Percentiles rank a stretch among this genome's conserved stretches.
Evolutionary conservation across 805 yeast genomes (phyloP).

Genomic region (Wickerhamiella dianesei): DNA sequence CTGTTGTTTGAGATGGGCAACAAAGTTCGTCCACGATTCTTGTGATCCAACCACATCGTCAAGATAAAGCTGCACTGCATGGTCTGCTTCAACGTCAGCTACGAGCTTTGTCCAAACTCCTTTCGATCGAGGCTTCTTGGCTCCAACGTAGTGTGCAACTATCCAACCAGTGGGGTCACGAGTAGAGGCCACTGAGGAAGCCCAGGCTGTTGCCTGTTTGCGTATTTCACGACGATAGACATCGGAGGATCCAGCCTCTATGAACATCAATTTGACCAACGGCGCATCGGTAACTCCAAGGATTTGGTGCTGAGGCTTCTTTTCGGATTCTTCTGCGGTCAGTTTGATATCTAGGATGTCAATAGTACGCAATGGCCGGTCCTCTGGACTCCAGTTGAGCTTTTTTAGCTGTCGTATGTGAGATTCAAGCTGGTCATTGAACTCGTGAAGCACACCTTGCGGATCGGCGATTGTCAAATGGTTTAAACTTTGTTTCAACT

Average conservation of each 20-base stretch:
- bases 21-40: slow-evolving; percentile 40
- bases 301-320: slow-evolving; percentile 26
- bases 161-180: slow-evolving; percentile 46
- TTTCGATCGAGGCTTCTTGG: slow-evolving; percentile 8
- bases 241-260: slow-evolving; percentile 54
- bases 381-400: slow-evolving; percentile 50
- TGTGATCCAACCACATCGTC: slow-evolving; percentile 13
- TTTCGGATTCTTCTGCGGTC: slow-evolving; percentile 42
- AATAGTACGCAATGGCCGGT: slow-evolving; percentile 29
- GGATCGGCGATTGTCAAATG: slow-evolving; percentile 62
- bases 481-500: neutral
- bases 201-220: slow-evolving; percentile 75
- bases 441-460: slow-evolving; percentile 38
- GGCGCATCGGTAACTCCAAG: slow-evolving; percentile 34
- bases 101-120: slow-evolving; percentile 16
- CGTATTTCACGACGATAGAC: slow-evolving; percentile 67
- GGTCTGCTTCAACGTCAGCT: slow-evolving; percentile 24
- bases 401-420: slow-evolving; percentile 43
- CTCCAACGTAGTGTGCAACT: slow-evolving; percentile 36
- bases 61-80: slow-evolving; percentile 15
- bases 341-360: slow-evolving; percentile 27
- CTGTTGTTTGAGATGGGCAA: slow-evolving; percentile 34
- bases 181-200: slow-evolving; percentile 31
- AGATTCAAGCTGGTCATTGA: slow-evolving; percentile 32
- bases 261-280: slow-evolving; percentile 53